These are phyloP conservation scores for Pyrenochaeta sp. DNA, from an alignment of 2,329 filamentous ascomycete genomes.

Conservation along the genomic window DNA sequence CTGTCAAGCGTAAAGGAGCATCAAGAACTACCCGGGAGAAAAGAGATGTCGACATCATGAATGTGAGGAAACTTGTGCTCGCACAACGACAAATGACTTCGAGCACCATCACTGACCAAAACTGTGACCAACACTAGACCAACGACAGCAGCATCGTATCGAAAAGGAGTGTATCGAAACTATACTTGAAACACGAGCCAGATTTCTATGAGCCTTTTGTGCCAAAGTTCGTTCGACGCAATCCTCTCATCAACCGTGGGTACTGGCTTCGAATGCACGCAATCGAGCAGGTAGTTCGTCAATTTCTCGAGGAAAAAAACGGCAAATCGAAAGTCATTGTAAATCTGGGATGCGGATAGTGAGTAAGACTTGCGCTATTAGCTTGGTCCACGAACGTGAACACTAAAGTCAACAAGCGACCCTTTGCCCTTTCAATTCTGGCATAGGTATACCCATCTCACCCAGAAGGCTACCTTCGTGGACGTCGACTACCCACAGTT, in stretches of 20 bases:
- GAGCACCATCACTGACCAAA: constrained; percentile 10
- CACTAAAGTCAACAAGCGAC: constrained; percentile 66
- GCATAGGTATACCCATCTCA: constrained; percentile 68
- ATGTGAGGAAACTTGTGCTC: constrained; percentile 51
- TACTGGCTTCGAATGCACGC: constrained; percentile 88
- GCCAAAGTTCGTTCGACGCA: constrained; percentile 79
- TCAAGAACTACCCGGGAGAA: constrained; percentile 36
- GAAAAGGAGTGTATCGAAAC: constrained; percentile 88
- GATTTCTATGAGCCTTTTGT: constrained; percentile 92
- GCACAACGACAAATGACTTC: neutral
- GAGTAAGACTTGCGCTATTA: constrained; percentile 54
- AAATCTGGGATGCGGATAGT: constrained; percentile 92
- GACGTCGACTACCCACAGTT: constrained; percentile 88
- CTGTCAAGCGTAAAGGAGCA: constrained; percentile 19
- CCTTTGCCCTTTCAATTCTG: constrained; percentile 86
- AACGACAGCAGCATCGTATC: constrained; percentile 93
- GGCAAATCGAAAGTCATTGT: constrained; percentile 75
- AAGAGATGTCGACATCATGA: constrained; percentile 65
- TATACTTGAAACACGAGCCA: constrained; percentile 79
- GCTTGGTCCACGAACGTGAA: constrained; percentile 1
- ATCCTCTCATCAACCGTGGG: constrained; percentile 89
- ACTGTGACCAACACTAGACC: constrained; percentile 63
- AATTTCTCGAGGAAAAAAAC: constrained; percentile 71
- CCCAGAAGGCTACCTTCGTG: constrained; percentile 71
- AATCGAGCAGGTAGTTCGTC: constrained; percentile 75